Percentiles rank a stretch among this genome's conserved stretches.
These are phyloP conservation scores for Nothopassalora personata DNA, from an alignment of 2,329 filamentous ascomycete species.

Conservation along the genomic window DNA sequence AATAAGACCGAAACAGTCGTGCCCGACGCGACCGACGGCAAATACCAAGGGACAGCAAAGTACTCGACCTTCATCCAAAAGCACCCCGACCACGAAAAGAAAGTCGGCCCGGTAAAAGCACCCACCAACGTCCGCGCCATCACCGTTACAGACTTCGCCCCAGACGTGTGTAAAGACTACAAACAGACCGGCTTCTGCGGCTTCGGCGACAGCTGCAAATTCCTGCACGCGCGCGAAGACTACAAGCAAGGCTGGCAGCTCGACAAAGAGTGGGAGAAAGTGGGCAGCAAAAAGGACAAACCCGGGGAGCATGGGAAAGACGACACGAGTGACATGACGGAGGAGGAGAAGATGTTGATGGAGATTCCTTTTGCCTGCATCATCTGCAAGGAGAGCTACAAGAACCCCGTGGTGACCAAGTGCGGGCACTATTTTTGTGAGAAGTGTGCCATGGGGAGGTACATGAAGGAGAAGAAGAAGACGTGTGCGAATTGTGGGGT, in stretches of 20 bases:
- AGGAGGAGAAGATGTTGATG: conserved; percentile 68
- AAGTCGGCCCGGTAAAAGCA: conserved; percentile 81
- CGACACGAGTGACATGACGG: conserved; percentile 38
- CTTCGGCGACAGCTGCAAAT: conserved; percentile 78
- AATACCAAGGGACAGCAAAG: conserved; percentile 70
- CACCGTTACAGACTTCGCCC: conserved; percentile 83
- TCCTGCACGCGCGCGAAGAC: conserved; percentile 68
- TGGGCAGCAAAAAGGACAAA: conserved; percentile 59
- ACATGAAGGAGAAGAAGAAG: conserved; percentile 71
- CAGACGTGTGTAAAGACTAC: conserved; percentile 94
- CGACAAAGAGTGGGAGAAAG: conserved; percentile 87
- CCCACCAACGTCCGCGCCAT: conserved; percentile 85
- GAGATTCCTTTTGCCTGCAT: conserved; percentile 87
- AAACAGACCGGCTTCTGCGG: conserved; percentile 72
- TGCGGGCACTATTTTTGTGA: conserved; percentile 98
- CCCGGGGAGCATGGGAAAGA: conserved; percentile 49
- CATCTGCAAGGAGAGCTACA: conserved; percentile 75
- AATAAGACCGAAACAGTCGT: conserved; percentile 36
- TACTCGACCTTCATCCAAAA: conserved; percentile 72
- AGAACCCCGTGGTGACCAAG: conserved; percentile 74
- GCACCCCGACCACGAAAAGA: conserved; percentile 61
- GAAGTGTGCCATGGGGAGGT: conserved; percentile 77
- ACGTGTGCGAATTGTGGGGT: conserved; percentile 79
- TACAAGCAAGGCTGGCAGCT: conserved; percentile 93
- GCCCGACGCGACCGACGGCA: conserved; percentile 58